Base-by-base conservation (phyloP, 1,284 basidiomycete species). In the Blastosporella zonata region DNA sequence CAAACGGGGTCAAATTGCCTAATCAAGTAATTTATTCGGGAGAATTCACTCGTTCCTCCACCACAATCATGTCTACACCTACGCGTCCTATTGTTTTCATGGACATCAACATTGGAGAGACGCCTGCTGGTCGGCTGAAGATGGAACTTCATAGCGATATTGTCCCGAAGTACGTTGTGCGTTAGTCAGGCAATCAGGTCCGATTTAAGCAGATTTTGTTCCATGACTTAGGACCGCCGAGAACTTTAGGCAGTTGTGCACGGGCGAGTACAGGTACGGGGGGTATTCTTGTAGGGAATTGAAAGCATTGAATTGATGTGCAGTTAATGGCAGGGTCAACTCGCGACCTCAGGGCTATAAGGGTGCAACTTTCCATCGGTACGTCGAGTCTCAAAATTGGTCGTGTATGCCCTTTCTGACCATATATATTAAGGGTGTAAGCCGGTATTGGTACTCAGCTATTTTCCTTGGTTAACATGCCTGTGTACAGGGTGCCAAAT, bases 221-320 rank as follows among this genome's bases (percentile, higher is more conserved):
- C 13, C 33, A 6, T 34, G 33, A 13, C 21, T 34, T 56, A 92
- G 90, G 62, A 98, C 96, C 0, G 91, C 93, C 1, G 97, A 99
- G 70, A 99, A 99, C 74, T 99, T 99, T 62, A 78, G 96, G 50
- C 95, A 98, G 61, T 73, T 98, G 17, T 98, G 96, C 64, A 98
- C 96, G 0, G 96, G 97, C 25, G 95, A 98, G 70, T 91, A 86
- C 68, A 80, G 92, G 90, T 93, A 46, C 18, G 63, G 43, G n/a
- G 13, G 3, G 0, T n/a, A n/a, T 0, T 3, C 18, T 15, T 28
- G 21, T 6, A 20, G 29, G 3, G 17, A 13, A 17, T 27, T 1
- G 13, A 34, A 31, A 6, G 29, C 31, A 20, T 29, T 35, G 20
- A 28, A 35, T 18, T 39, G 5, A 45, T 50, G 17, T 54, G 31